These are phyloP conservation scores for Uronychia binucleata DNA, from an alignment of 73 alveolate genomes.

Conservation along the genomic window DNA sequence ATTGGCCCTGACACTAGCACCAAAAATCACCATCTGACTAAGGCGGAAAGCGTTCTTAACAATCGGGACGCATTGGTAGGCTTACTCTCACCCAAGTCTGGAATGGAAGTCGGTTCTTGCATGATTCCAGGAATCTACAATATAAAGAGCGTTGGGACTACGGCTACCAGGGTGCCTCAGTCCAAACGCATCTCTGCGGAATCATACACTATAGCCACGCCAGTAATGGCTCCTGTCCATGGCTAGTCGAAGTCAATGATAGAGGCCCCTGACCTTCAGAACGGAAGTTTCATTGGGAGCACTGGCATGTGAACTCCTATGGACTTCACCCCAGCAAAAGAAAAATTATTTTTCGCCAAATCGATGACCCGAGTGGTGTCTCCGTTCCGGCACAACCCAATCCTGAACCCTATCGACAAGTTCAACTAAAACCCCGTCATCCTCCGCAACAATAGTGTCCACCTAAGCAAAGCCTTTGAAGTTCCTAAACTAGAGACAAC, in stretches of 20 bases:
- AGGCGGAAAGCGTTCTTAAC: no score
- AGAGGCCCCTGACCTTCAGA: no score
- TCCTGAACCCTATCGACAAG: neutral
- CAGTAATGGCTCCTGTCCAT: no score
- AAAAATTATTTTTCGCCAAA: neutral
- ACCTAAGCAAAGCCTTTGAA: neutral
- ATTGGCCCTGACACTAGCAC: no score
- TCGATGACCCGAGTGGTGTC: neutral
- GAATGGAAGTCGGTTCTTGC: neutral
- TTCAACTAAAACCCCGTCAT: neutral
- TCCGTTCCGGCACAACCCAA: neutral
- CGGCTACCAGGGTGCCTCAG: neutral
- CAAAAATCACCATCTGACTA: no score
- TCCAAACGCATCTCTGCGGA: neutral
- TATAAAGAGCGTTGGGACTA: neutral
- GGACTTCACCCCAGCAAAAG: neutral
- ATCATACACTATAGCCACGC: neutral
- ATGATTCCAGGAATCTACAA: neutral
- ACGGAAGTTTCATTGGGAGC: no score
- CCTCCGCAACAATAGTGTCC: neutral
- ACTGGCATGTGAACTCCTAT: neutral
- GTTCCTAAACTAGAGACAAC: neutral
- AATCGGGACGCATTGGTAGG: no score
- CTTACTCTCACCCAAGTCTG: neutral
- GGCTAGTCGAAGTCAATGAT: no score